phyloP scores from a whole-genome alignment of 108 stramenopile genomes.

The Seminavis robusta region DNA sequence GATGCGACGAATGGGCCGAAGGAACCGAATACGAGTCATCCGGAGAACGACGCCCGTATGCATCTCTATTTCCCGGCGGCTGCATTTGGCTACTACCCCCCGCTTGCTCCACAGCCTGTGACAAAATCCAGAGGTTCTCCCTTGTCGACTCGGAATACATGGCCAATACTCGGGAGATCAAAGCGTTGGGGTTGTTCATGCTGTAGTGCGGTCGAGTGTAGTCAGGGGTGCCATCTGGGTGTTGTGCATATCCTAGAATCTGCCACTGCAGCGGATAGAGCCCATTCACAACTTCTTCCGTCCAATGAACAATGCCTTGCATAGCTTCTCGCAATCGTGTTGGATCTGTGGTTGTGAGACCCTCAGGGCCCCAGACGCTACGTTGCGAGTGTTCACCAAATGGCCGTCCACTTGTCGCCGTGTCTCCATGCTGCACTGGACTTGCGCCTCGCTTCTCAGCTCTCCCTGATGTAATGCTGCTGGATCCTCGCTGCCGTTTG shows the following conservation, averaged over 20 bases:
- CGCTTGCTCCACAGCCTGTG: slow-evolving; percentile 29
- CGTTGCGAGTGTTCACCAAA: no score
- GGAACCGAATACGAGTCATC: no score
- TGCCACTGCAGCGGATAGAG: slow-evolving; percentile 54
- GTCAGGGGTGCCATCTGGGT: slow-evolving; percentile 43
- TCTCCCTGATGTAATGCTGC: background rate
- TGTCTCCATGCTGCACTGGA: no score
- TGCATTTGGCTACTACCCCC: slow-evolving; percentile 1
- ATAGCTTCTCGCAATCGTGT: slow-evolving; percentile 38
- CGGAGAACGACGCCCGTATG: background rate
- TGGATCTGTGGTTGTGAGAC: slow-evolving; percentile 6
- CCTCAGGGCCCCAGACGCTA: background rate
- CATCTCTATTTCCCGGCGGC: background rate
- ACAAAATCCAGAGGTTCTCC: slow-evolving; percentile 33
- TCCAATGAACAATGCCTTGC: slow-evolving; percentile 44
- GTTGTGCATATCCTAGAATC: slow-evolving; percentile 53
- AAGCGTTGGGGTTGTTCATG: slow-evolving; percentile 55
- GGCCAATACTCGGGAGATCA: slow-evolving; percentile 29
- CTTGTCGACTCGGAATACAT: slow-evolving; percentile 39
- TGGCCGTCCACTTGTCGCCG: no score
- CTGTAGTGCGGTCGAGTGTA: slow-evolving; percentile 55
- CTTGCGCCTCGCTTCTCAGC: no score
- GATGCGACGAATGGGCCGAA: no score
- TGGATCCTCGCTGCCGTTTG: slow-evolving; percentile 33
- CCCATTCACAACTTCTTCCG: slow-evolving; percentile 61